Base-by-base conservation (phyloP, 139 green algal species). In the Picochlorum sp. region DNA sequence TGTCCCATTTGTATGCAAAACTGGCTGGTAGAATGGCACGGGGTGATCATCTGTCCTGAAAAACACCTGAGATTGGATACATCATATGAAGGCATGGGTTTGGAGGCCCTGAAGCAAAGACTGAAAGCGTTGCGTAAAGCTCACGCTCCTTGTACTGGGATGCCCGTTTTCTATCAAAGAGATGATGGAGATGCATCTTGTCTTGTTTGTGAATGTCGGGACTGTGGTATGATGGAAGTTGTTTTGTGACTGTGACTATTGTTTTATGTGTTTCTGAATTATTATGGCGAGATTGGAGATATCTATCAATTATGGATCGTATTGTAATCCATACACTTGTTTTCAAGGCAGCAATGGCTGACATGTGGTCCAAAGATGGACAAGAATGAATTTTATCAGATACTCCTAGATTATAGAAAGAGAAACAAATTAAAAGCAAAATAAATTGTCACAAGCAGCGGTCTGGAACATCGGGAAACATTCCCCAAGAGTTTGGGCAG, bases 61-160 rank as follows among this genome's bases (percentile, higher is more conserved):
- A 41, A 64, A 50, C 32, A 70, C 36, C 67, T 70, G 47, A 47
- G 63, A 26, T 43, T 76, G n/a, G 68, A 75, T 28, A 37, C 52
- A 13, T 30, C 61, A 5, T n/a, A 14, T 30, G 67, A 75, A 61
- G 47, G 61, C 7, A 32, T 66, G 37, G 32, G 12, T 0, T 55
- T 75, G 55, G 25, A 63, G 25, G 41, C 64, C 18, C 40, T 75
- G 25, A 30, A 36, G 8, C 20, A 61, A 22, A 25, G 47, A 31
- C 61, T 75, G 20, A 53, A 33, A 7, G 16, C 16, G 5, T 32
- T 40, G 14, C n/a, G 55, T 33, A 16, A 22, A 40, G 18, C 12
- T 29, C 51, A 63, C 52, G 18, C 44, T 31, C 24, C 8, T 10
- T 53, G 44, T 20, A 5, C 44, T 33, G 44, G 22, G 22, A 13